Percentiles rank a stretch among this genome's conserved stretches.
Conservation (phyloP, 768 basidiomycete species). For the Termitomyces sp. region DNA sequence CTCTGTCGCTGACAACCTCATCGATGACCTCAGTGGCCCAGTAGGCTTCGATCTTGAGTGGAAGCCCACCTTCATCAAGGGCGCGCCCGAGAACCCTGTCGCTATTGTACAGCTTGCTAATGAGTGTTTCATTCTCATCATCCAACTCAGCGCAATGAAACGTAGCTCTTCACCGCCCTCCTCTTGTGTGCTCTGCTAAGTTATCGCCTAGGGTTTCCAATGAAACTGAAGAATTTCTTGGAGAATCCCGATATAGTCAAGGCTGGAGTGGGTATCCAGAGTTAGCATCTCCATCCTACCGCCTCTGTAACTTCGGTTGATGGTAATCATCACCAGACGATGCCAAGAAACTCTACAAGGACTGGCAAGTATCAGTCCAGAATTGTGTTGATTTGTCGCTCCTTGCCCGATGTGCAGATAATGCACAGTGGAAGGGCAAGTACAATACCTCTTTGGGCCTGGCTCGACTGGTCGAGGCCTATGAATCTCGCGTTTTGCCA, state of each 20-base stretch:
- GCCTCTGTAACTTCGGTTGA: slow-evolving; percentile 6
- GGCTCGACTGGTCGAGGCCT: slow-evolving; percentile 57
- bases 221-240: slow-evolving; percentile 44
- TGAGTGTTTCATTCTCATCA: slow-evolving; percentile 45
- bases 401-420: slow-evolving; percentile 66
- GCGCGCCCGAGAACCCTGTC: slow-evolving; percentile 55
- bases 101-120: slow-evolving; percentile 72
- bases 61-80: slow-evolving; percentile 56
- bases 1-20: slow-evolving; percentile 23
- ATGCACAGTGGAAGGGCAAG: slow-evolving; percentile 65
- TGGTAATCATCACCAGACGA: slow-evolving; percentile 42
- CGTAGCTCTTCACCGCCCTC: slow-evolving; percentile 19
- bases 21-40: slow-evolving; percentile 25
- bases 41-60: slow-evolving; percentile 80
- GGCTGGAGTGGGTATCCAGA: slow-evolving; percentile 69
- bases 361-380: slow-evolving; percentile 35
- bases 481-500: slow-evolving; percentile 41
- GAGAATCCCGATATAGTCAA: slow-evolving; percentile 51
- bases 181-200: neutral
- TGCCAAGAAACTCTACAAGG: slow-evolving; percentile 55
- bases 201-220: slow-evolving; percentile 41
- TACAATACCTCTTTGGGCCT: slow-evolving; percentile 59
- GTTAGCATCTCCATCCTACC: slow-evolving; percentile 29
- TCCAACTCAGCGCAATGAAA: slow-evolving; percentile 62
- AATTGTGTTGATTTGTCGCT: slow-evolving; percentile 67